phyloP scores from a whole-genome alignment of 768 basidiomycete species.

The Suillus weaverae region DNA sequence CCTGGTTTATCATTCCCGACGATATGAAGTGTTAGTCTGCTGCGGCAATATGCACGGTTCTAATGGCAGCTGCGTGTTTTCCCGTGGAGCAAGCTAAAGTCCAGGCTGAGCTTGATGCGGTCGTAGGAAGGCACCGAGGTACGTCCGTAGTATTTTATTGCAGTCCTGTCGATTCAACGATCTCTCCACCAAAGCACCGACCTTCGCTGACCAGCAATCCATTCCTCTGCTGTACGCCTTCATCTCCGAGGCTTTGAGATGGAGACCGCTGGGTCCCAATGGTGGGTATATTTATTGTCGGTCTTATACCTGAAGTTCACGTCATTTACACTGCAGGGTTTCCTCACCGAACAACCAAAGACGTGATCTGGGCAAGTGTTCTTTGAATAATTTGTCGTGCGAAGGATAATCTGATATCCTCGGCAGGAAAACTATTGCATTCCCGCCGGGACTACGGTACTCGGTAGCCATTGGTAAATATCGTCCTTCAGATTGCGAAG shows the following conservation, averaged over 20 bases:
- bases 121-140: background rate
- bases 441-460: constrained; percentile 22
- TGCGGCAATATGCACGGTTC: background rate
- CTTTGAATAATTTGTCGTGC: background rate
- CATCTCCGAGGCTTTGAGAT: background rate
- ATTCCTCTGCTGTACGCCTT: background rate
- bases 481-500: background rate
- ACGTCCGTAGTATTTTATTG: background rate
- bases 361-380: constrained; percentile 6
- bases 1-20: background rate
- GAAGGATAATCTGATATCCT: background rate
- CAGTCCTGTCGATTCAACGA: background rate
- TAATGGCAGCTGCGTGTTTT: background rate
- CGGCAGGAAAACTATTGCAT: constrained; percentile 26
- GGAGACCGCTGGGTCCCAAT: background rate
- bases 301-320: background rate
- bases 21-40: background rate
- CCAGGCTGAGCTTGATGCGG: background rate
- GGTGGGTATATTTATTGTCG: background rate
- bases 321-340: background rate
- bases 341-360: constrained; percentile 7
- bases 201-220: background rate
- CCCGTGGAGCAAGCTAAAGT: background rate
- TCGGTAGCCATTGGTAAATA: constrained; percentile 21
- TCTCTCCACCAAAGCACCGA: background rate